Evolutionary conservation across 306 rosid species (phyloP), one percentile per base, ranked within the genome.

Genomic region (Malus fusca): DNA sequence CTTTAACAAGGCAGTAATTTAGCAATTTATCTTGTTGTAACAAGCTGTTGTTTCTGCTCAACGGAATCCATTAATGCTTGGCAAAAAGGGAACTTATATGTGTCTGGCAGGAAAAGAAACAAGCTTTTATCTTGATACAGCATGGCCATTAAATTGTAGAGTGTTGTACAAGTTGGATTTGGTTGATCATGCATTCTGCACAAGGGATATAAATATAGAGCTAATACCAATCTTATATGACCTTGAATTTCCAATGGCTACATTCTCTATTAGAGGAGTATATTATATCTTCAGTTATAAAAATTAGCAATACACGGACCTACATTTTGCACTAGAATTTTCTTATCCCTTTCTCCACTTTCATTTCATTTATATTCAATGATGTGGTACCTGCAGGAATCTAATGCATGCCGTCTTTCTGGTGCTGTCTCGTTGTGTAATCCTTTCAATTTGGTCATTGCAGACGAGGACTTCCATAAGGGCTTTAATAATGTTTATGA

Each of bases 371-470:
- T 56, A 69, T 68, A 61, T 73, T 26, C 67, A 61, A 7, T 31
- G 22, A 30, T 76, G 30, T 87, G 71, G 69, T 79, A 68, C 78
- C 74, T 88, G 85, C 93, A 93, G 97, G 93, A 92, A 76, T 83
- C 87, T 37, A 52, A 55, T 75, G 60, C 80, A 14, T 92, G 91
- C 74, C 90, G 87, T 52, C 90, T 95, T 71, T 90, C 97, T 73
- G 99, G 99, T 17, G 99, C 97, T 19, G 99, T 95, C 55, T 95
- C 99, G 15, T 67, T 95, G 87, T 95, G 99, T 80, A 92, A 95
- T 89, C 99, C 99, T 71, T 95, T 95, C 85, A 69, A 95, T 88
- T 87, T 92, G 88, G 90, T 92, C 74, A 76, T 85, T 51, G 90
- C 97, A 26, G 99, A 92, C 62, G 96, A 92, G 87, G 96, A 92